These are phyloP conservation scores for Fallopia convolvulus DNA, from an alignment of 148 eudicot genomes.

Conservation along the genomic window DNA sequence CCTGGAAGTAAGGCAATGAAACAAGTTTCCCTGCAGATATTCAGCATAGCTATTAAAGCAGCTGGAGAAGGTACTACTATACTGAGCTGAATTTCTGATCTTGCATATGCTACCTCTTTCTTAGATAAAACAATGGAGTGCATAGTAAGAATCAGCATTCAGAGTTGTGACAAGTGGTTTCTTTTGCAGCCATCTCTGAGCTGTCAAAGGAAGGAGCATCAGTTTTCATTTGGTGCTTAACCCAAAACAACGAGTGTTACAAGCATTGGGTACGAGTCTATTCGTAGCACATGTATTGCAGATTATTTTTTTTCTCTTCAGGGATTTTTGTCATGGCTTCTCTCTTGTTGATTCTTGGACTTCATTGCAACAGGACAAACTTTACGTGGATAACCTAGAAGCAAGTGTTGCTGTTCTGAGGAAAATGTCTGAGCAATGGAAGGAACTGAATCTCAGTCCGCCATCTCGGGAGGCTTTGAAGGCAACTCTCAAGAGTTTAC, in stretches of 20 bases:
- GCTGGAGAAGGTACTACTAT: constrained; percentile 59
- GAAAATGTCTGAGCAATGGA: constrained; percentile 52
- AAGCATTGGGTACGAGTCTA: constrained; percentile 70
- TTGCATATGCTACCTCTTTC: neutral
- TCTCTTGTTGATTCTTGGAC: constrained; percentile 8
- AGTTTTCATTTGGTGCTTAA: constrained; percentile 52
- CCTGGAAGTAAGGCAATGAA: constrained; percentile 87
- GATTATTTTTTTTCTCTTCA: neutral
- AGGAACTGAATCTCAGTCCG: constrained; percentile 32
- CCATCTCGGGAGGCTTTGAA: constrained; percentile 42
- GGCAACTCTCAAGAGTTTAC: constrained; percentile 58
- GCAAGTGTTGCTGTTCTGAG: constrained; percentile 53
- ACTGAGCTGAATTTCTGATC: neutral
- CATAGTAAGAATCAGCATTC: neutral
- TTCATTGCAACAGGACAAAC: constrained; percentile 41
- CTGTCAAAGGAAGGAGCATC: constrained; percentile 58
- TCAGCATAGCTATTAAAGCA: constrained; percentile 47
- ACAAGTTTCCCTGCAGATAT: constrained; percentile 58
- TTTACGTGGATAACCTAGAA: constrained; percentile 54
- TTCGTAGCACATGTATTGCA: neutral
- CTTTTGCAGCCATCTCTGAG: constrained; percentile 50
- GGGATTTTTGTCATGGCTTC: neutral
- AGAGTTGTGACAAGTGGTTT: neutral
- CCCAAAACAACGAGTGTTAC: constrained; percentile 51
- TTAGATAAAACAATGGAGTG: neutral